Percentiles rank a stretch among this genome's conserved stretches.
Conservation (phyloP, 805 yeast species). For the Hanseniaspora osmophila region DNA sequence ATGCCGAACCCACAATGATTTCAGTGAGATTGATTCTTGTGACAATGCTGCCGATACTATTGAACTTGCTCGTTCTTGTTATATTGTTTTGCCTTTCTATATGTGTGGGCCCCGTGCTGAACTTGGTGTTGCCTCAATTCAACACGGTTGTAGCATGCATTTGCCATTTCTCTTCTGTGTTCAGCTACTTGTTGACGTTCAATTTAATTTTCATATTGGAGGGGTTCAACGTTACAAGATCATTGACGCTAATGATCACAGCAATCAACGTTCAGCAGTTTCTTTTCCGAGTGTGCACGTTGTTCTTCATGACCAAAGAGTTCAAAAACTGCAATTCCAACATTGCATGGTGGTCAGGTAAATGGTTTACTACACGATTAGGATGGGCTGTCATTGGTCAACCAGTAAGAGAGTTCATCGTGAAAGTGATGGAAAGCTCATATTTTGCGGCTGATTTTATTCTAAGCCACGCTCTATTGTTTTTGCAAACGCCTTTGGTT, state of each 20-base stretch:
- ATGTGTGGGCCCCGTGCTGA: slow-evolving; percentile 34
- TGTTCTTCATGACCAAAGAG: slow-evolving; percentile 46
- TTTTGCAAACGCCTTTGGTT: slow-evolving; percentile 45
- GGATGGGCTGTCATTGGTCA: slow-evolving; percentile 50
- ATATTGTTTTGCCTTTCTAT: slow-evolving; percentile 31
- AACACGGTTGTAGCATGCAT: slow-evolving; percentile 35
- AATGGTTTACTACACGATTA: slow-evolving; percentile 48
- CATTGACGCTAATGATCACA: slow-evolving; percentile 49
- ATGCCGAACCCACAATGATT: slow-evolving; percentile 39
- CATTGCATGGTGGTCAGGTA: slow-evolving; percentile 70
- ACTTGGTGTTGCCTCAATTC: slow-evolving; percentile 20
- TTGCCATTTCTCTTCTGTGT: slow-evolving; percentile 40
- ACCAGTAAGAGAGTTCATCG: slow-evolving; percentile 48
- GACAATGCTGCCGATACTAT: slow-evolving; percentile 33
- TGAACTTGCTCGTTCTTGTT: slow-evolving; percentile 21
- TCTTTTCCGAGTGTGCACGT: slow-evolving; percentile 37
- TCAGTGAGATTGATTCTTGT: slow-evolving; percentile 46
- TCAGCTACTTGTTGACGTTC: slow-evolving; percentile 40
- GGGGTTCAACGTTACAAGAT: slow-evolving; percentile 45
- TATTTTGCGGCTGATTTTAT: slow-evolving; percentile 51
- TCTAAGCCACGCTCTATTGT: slow-evolving; percentile 43
- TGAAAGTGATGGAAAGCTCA: slow-evolving; percentile 54
- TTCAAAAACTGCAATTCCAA: slow-evolving; percentile 44
- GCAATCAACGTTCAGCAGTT: slow-evolving; percentile 41
- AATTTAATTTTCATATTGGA: slow-evolving; percentile 56